phyloP scores from a whole-genome alignment of 2,329 filamentous ascomycete species.

The Emergomyces africanus region DNA sequence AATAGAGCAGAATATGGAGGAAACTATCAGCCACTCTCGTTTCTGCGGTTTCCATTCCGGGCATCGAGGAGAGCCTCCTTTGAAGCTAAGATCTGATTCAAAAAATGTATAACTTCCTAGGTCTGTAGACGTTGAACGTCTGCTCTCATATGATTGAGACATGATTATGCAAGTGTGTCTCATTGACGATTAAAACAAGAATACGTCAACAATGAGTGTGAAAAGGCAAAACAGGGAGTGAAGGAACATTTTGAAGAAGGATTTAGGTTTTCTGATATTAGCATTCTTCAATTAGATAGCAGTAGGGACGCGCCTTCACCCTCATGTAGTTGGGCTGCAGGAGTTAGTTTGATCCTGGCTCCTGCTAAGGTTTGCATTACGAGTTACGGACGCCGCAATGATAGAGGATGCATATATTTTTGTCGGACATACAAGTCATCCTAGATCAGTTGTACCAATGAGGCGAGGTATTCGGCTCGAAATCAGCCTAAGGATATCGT shows the following conservation, averaged over 20 bases:
- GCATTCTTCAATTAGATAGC: background rate
- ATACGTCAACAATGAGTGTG: background rate
- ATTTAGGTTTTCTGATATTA: background rate
- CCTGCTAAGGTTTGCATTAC: background rate
- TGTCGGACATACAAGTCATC: background rate
- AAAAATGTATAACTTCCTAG: background rate
- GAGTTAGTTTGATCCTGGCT: background rate
- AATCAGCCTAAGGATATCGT: background rate
- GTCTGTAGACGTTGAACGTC: background rate
- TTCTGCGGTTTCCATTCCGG: slow-evolving; percentile 1
- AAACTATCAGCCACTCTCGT: background rate
- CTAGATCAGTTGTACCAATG: background rate
- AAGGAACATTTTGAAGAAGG: background rate
- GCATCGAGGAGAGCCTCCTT: background rate
- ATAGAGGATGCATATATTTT: background rate
- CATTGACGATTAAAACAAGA: background rate
- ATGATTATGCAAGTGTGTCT: background rate
- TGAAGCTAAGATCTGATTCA: background rate
- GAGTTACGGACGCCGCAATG: background rate
- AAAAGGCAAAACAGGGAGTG: background rate
- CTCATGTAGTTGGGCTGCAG: background rate
- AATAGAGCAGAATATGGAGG: slow-evolving; percentile 2
- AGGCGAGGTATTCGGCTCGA: background rate
- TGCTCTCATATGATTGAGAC: slow-evolving; percentile 1
- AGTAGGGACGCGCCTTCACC: background rate